Evolutionary conservation across 495 filamentous ascomycete genomes (phyloP).

Genomic region (Aspergillus bertholletiae): DNA sequence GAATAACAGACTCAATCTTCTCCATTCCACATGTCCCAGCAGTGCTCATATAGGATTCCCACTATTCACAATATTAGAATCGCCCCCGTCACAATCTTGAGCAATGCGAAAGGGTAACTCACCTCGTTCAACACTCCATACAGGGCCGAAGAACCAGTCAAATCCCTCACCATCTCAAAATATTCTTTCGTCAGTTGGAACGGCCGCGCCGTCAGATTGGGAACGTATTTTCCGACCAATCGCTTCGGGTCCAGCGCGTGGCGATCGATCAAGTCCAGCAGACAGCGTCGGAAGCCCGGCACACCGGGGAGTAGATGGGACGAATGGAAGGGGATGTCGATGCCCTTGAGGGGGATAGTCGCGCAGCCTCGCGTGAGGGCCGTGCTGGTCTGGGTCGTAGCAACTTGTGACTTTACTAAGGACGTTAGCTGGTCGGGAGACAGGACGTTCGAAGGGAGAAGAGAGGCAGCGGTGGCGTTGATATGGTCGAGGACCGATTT

Average conservation of each 20-base stretch:
- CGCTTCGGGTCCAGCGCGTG: constrained; percentile 95
- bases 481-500: constrained; percentile 2
- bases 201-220: constrained; percentile 32
- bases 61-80: background rate
- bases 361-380: constrained; percentile 91
- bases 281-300: constrained; percentile 94
- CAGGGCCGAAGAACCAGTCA: background rate
- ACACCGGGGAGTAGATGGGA: constrained; percentile 96
- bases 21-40: background rate
- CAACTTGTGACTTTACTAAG: constrained; percentile 75
- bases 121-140: background rate
- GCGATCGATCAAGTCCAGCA: constrained; percentile 99
- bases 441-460: constrained; percentile 90
- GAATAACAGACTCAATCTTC: background rate
- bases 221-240: constrained; percentile 96
- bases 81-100: background rate
- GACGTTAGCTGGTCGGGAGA: constrained; percentile 80
- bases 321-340: constrained; percentile 98
- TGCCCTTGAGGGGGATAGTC: constrained; percentile 92
- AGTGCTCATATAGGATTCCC: background rate
- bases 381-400: constrained; percentile 83
- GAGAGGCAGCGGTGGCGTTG: constrained; percentile 65
- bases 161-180: background rate
- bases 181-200: constrained; percentile 13
- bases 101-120: background rate